Percentiles rank a stretch among this genome's conserved stretches.
phyloP scores from a whole-genome alignment of 2,329 filamentous ascomycete species.

The Penicillium olsonii region DNA sequence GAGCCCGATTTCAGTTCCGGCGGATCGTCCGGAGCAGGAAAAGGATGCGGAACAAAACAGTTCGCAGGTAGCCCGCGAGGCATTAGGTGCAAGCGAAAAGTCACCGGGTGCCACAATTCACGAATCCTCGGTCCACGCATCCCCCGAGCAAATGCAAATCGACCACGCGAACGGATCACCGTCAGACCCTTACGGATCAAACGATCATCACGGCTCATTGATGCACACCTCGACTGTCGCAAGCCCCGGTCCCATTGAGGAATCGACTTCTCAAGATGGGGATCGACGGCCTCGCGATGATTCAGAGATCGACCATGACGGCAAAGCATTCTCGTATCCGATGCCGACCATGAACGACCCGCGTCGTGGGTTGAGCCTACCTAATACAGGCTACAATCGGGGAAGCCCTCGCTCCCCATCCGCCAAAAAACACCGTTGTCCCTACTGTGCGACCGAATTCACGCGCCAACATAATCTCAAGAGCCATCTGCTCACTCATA shows the following conservation, averaged over 20 bases:
- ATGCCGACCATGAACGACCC: slow-evolving; percentile 58
- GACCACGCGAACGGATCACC: slow-evolving; percentile 51
- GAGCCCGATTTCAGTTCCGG: slow-evolving; percentile 55
- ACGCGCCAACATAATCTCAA: slow-evolving; percentile 97
- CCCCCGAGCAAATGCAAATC: slow-evolving; percentile 47
- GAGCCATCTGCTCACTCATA: slow-evolving; percentile 94
- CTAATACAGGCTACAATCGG: slow-evolving; percentile 56
- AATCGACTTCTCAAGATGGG: slow-evolving; percentile 44
- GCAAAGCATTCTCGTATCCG: slow-evolving; percentile 65
- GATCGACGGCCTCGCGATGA: slow-evolving; percentile 42
- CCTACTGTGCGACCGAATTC: slow-evolving; percentile 94
- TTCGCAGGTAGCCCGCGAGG: slow-evolving; percentile 45
- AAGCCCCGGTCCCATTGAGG: slow-evolving; percentile 50
- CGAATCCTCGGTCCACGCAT: slow-evolving; percentile 50
- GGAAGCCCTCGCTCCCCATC: slow-evolving; percentile 68
- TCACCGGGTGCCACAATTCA: slow-evolving; percentile 43
- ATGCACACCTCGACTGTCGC: slow-evolving; percentile 52
- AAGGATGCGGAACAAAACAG: slow-evolving; percentile 37
- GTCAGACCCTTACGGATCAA: slow-evolving; percentile 49
- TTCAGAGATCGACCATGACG: slow-evolving; percentile 42
- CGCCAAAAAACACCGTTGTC: slow-evolving; percentile 91
- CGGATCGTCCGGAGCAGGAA: slow-evolving; percentile 36
- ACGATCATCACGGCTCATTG: slow-evolving; percentile 53
- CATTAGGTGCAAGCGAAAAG: slow-evolving; percentile 41
- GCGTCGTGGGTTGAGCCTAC: slow-evolving; percentile 61